Base-by-base conservation (phyloP, 306 rosid genomes). In the Prunus campanulata region DNA sequence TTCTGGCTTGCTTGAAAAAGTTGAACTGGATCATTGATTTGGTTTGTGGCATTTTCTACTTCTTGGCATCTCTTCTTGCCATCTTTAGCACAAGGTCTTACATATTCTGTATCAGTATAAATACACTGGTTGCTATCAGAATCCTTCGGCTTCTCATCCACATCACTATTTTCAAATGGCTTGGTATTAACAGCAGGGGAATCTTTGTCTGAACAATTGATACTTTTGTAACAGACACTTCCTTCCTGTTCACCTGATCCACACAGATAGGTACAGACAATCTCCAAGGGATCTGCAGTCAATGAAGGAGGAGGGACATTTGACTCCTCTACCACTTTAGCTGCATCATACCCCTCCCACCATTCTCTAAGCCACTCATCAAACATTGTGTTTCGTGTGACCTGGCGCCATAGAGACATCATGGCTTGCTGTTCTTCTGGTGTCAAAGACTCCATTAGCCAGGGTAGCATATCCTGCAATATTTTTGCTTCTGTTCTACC, bases 401-500 rank as follows among this genome's bases (percentile, higher is more conserved):
- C 88, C 84, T 83, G 89, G 85, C 86, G 87, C 95, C 96, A 92
- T 75, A 90, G 79, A 82, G 85, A 83, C 90, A 92, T 95, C 87
- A 83, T 86, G 68, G 80, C 83, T 79, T 85, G 87, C 70, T 90
- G 97, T 67, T 95, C 98, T 85, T 89, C 87, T 29, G 82, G 83
- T 39, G 96, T 90, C 77, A 95, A 84, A 77, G 93, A 89, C 74
- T 85, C 76, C 97, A 90, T 95, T 66, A 90, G 66, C 98, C 98
- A 95, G 20, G 98, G 98, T 82, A 95, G 82, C 97, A 95, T 87
- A 82, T 92, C 97, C 75, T 90, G 93, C 65, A 95, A 84, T 76
- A 89, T 78, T 77, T 90, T 91, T 24, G 97, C 91, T 57, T 74
- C 83, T 77, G 91, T 88, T 85, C 97, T 89, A 72, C 98, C 97